These are phyloP conservation scores for Calocera cornea DNA, from an alignment of 768 basidiomycete species.

Conservation along the genomic window DNA sequence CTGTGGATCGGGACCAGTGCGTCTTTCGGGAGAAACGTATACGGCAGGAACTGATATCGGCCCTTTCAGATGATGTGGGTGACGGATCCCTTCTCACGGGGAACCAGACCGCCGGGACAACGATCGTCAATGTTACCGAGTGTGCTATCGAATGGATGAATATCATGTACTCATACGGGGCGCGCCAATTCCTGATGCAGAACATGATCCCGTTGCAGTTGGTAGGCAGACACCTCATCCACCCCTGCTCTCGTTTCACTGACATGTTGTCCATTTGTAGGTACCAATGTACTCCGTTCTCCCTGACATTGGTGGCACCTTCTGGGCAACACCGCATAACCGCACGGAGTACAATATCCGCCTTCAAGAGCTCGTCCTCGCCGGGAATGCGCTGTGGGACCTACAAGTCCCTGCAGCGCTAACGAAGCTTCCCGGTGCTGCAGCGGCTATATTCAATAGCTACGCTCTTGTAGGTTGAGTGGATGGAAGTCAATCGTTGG, in stretches of 20 bases:
- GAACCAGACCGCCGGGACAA: not conserved
- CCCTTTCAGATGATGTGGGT: conserved; percentile 3
- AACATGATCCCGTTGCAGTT: conserved; percentile 46
- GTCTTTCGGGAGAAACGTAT: too few relatives aligned
- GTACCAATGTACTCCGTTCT: conserved; percentile 34
- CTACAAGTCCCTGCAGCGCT: not conserved
- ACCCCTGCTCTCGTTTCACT: not conserved
- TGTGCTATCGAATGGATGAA: conserved; percentile 1
- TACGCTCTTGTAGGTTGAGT: not conserved
- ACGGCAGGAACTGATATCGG: too few relatives aligned
- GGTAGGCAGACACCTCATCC: conserved; percentile 10
- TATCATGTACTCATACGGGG: not conserved
- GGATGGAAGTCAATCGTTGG: not conserved
- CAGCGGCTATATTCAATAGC: conserved; percentile 4
- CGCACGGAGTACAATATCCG: not conserved
- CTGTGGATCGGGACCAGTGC: conserved; percentile 7
- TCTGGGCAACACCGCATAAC: conserved; percentile 33
- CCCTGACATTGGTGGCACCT: conserved; percentile 34
- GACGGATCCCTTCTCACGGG: conserved; percentile 3
- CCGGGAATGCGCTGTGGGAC: conserved; percentile 3
- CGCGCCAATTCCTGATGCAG: not conserved
- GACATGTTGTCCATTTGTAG: not conserved
- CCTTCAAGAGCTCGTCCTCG: conserved; percentile 5
- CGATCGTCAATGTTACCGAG: conserved; percentile 1
- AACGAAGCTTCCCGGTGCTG: not conserved